Evolutionary conservation across 768 basidiomycete species (phyloP).

Genomic region (Suillus clintonianus): DNA sequence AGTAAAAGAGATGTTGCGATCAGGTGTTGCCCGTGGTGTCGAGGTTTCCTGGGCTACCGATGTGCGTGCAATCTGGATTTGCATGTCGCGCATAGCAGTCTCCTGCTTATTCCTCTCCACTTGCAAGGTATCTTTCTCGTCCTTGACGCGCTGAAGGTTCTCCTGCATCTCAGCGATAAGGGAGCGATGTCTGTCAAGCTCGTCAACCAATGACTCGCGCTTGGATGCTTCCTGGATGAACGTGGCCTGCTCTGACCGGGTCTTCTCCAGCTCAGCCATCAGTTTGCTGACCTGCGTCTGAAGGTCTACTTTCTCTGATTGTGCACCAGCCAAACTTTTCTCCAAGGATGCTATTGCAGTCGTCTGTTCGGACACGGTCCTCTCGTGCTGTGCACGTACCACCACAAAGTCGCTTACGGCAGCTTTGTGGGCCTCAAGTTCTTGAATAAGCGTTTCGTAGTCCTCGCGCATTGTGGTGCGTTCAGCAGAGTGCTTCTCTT

Average conservation of each 20-base stretch:
- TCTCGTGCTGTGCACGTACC: conserved; percentile 46
- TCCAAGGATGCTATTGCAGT: conserved; percentile 48
- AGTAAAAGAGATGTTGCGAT: conserved; percentile 55
- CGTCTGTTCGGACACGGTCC: conserved; percentile 52
- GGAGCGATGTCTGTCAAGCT: conserved; percentile 78
- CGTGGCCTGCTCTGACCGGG: conserved; percentile 58
- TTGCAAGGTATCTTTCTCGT: conserved; percentile 79
- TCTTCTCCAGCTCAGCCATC: conserved; percentile 59
- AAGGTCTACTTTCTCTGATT: conserved; percentile 46
- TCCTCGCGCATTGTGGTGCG: conserved; percentile 42
- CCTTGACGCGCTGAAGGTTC: conserved; percentile 74
- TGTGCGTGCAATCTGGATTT: conserved; percentile 67
- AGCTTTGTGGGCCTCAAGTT: conserved; percentile 52
- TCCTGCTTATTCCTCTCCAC: conserved; percentile 74
- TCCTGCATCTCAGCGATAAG: conserved; percentile 77
- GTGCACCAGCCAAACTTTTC: conserved; percentile 44
- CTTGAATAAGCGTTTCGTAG: conserved; percentile 49
- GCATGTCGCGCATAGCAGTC: conserved; percentile 70
- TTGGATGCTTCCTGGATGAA: conserved; percentile 74
- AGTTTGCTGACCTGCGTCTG: conserved; percentile 45
- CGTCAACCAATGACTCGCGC: conserved; percentile 69
- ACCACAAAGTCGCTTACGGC: conserved; percentile 42
- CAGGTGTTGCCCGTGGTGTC: conserved; percentile 54
- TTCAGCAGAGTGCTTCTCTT: conserved; percentile 21
- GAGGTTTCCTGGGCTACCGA: conserved; percentile 39